A percentile compares a stretch with the other conserved stretches of the same genome.
These are phyloP conservation scores for Fusarium tuaranense DNA, from an alignment of 2,329 filamentous ascomycete genomes.

Conservation along the genomic window DNA sequence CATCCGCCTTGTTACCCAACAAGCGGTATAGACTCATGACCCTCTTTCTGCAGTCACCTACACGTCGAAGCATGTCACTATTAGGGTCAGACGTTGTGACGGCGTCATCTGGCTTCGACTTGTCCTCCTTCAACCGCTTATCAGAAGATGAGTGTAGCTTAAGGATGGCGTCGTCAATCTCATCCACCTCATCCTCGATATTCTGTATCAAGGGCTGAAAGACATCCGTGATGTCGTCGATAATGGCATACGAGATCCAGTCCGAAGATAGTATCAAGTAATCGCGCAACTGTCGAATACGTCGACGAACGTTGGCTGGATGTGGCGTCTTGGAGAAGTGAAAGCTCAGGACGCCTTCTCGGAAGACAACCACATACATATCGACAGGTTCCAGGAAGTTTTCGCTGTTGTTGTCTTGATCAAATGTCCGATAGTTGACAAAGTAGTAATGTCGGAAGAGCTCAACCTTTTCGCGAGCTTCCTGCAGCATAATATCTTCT, in stretches of 20 bases:
- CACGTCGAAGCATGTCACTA: slow-evolving; percentile 88
- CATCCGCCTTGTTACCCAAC: slow-evolving; percentile 96
- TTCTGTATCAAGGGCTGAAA: slow-evolving; percentile 92
- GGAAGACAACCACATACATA: slow-evolving; percentile 97
- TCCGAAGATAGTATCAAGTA: slow-evolving; percentile 93
- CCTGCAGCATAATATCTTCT: slow-evolving; percentile 97
- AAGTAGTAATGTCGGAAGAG: slow-evolving; percentile 98
- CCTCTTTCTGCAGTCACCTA: slow-evolving; percentile 95
- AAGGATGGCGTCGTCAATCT: slow-evolving; percentile 93
- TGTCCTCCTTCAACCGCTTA: slow-evolving; percentile 53
- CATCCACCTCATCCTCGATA: slow-evolving; percentile 96
- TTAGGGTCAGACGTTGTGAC: slow-evolving; percentile 60
- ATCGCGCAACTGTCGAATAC: slow-evolving; percentile 93
- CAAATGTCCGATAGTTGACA: slow-evolving; percentile 97
- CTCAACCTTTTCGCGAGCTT: slow-evolving; percentile 97
- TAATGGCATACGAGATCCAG: slow-evolving; percentile 98
- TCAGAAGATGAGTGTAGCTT: slow-evolving; percentile 76
- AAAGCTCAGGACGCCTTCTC: slow-evolving; percentile 94
- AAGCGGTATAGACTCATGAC: slow-evolving; percentile 96
- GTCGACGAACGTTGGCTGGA: slow-evolving; percentile 92
- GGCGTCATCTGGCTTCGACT: slow-evolving; percentile 62
- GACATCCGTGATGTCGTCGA: slow-evolving; percentile 97
- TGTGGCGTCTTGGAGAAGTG: slow-evolving; percentile 98
- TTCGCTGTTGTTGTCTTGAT: slow-evolving; percentile 90
- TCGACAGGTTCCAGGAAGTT: slow-evolving; percentile 96